Evolutionary conservation across 2,329 filamentous ascomycete genomes (phyloP), one percentile per base, ranked within the genome.

Genomic region (Aureobasidium sp.): DNA sequence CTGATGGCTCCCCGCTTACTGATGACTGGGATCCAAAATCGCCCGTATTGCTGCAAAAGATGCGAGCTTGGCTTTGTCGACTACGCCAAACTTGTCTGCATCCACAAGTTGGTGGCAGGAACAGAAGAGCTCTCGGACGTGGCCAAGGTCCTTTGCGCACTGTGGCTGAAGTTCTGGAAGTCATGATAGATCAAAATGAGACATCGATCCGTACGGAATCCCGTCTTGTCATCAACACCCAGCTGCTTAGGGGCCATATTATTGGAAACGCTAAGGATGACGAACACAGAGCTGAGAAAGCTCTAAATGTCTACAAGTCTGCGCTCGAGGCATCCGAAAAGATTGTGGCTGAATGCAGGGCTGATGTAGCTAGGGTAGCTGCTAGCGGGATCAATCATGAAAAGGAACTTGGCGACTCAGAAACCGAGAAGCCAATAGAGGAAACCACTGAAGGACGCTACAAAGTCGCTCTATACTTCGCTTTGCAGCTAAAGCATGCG

Each of bases 161-260:
- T 0, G 87, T 96, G 1, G 84, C 87, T 20, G 90, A 97, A 73
- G 93, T 97, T 1, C 78, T 99, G 12, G 87, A 91, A 66, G 86
- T 87, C 5, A 97, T 99, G 93, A 87, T 97, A 63, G 91, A 96
- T 61, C 87, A 93, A 69, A 91, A 88, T 47, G 89, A 93, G 62
- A 78, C 78, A 6, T 72, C 76, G 0, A 82, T 93, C 62, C 83
- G 87, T 57, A 75, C 81, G 0, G 87, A 93, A 63, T 77, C 80
- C 2, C 82, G 90, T 57, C 76, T 80, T 1, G 79, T 87, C 52
- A 78, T 96, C 7, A 71, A 83, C 2, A 80, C 80, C 37, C 85
- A 84, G 64, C 77, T 96, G 48, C 82, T 81, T 17, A 81, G 85
- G 61, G 93, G 90, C 0, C 92, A 97, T 67, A 76, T 97, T 3